Evolutionary conservation across 163 green algal genomes (phyloP).

Genomic region (Scenedesmus sp.): DNA sequence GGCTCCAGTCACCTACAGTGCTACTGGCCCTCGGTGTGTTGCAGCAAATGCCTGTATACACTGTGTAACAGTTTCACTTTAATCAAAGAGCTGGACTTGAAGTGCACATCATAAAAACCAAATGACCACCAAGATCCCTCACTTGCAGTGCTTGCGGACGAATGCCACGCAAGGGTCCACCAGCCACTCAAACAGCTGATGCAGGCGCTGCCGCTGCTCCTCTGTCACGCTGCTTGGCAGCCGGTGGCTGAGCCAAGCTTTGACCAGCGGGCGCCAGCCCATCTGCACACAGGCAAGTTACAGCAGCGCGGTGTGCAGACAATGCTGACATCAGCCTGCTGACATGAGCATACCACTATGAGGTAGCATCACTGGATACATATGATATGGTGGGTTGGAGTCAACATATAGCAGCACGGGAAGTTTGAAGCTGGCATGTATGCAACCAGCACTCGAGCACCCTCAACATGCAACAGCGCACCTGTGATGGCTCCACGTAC

Average conservation of each 20-base stretch:
- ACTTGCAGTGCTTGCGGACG: slow-evolving; percentile 54
- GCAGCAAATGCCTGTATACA: too few species aligned
- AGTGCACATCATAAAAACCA: not conserved
- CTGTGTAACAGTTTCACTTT: too few species aligned
- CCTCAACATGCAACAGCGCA: slow-evolving; percentile 57
- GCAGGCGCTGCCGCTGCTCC: slow-evolving; percentile 59
- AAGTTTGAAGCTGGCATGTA: not conserved
- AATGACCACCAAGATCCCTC: not conserved
- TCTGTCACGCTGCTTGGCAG: slow-evolving; percentile 67
- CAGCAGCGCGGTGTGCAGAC: too few species aligned
- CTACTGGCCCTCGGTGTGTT: too few species aligned
- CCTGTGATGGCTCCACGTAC: slow-evolving; percentile 80
- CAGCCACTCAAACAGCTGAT: slow-evolving; percentile 78
- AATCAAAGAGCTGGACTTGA: not conserved
- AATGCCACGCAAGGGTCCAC: slow-evolving; percentile 72
- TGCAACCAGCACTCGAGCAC: slow-evolving; percentile 57
- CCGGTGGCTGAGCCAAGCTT: slow-evolving; percentile 71
- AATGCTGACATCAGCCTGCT: not conserved
- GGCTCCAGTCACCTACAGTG: too few species aligned
- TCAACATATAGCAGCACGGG: too few species aligned
- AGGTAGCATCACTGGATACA: slow-evolving; percentile 46
- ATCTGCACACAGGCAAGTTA: not conserved
- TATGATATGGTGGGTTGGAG: too few species aligned
- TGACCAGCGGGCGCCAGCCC: slow-evolving; percentile 73
- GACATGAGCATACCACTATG: slow-evolving; percentile 25